Conservation (phyloP, 78 protist species). For the Speleostelium caveatum region DNA sequence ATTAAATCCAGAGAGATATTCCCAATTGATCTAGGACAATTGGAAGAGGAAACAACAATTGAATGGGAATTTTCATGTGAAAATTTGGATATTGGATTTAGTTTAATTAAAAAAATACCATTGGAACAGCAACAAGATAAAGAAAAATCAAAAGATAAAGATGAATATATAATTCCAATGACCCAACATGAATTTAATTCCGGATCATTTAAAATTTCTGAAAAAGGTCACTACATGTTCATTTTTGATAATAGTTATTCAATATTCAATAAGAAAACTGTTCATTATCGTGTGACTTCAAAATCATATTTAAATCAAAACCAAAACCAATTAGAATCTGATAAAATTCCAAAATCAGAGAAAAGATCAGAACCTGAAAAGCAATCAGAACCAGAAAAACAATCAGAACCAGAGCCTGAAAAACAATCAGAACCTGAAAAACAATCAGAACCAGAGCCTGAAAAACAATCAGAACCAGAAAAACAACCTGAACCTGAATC, state of each 20-base stretch:
- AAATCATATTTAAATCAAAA: slow-evolving; percentile 9
- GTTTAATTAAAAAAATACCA: neutral
- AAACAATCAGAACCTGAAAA: no score
- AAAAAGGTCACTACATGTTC: neutral
- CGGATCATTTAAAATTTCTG: slow-evolving; percentile 29
- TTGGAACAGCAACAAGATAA: neutral
- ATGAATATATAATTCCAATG: neutral
- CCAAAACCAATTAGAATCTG: no score
- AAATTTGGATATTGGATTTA: slow-evolving; percentile 2
- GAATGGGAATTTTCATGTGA: slow-evolving; percentile 48
- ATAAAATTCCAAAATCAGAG: no score
- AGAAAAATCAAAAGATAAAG: neutral
- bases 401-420: no score
- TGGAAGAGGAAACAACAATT: slow-evolving; percentile 11
- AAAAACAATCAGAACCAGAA: no score
- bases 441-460: no score
- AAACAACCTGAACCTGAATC: no score
- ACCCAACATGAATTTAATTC: slow-evolving; percentile 44
- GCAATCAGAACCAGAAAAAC: no score
- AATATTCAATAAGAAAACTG: neutral
- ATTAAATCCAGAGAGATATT: neutral
- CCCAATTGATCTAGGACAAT: slow-evolving; percentile 4
- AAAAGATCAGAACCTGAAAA: no score
- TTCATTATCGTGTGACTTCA: slow-evolving; percentile 14
- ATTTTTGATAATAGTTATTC: slow-evolving; percentile 26